Evolutionary conservation across 371 early-diverging fungal species (phyloP), one percentile per base, ranked within the genome.

Genomic region (Dipsacomyces acuminosporus): DNA sequence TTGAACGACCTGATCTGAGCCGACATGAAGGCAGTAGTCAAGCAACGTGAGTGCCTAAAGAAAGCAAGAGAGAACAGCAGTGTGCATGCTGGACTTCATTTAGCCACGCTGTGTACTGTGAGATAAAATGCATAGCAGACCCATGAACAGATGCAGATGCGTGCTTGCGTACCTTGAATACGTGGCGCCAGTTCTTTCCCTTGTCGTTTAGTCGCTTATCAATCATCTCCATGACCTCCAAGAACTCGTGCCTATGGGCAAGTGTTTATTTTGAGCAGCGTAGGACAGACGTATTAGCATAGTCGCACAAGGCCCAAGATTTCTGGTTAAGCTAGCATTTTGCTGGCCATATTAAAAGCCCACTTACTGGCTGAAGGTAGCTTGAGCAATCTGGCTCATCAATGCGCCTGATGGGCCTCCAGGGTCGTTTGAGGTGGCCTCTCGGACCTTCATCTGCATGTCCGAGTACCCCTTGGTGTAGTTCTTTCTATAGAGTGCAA

Each of bases 171-270:
- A 86, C 93, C 82, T 97, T 98, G 75, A 88, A 95, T 17, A 98
- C 96, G 73, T 98, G 98, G 42, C 96, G 80, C 98, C 98, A 98
- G 78, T 94, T 87, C 76, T 92, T 94, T 15, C 98, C 98, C 56
- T 88, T 85, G 74, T 96, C 97, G 65, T 96, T 95, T 64, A 98
- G 71, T 15, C 97, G 81, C 80, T 93, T 95, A 73, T 96, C 96
- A 33, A 98, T 69, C 76, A 96, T 93, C 64, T 93, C 93, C 96
- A 98, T 96, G 44, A 98, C 87, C 61, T 92, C 96, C 55, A 89
- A 61, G 80, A 94, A 94, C 41, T 88, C 85, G 51, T 87, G 85
- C 48, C 95, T 96, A 73, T n/a, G 26, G 23, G 33, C 45, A 54
- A 13, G 11, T n/a, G n/a, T n/a, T n/a, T n/a, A n/a, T n/a, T n/a